A percentile compares a stretch with the other conserved stretches of the same genome.
phyloP scores from a whole-genome alignment of 1,284 basidiomycete species.

The Vanrija sp. region DNA sequence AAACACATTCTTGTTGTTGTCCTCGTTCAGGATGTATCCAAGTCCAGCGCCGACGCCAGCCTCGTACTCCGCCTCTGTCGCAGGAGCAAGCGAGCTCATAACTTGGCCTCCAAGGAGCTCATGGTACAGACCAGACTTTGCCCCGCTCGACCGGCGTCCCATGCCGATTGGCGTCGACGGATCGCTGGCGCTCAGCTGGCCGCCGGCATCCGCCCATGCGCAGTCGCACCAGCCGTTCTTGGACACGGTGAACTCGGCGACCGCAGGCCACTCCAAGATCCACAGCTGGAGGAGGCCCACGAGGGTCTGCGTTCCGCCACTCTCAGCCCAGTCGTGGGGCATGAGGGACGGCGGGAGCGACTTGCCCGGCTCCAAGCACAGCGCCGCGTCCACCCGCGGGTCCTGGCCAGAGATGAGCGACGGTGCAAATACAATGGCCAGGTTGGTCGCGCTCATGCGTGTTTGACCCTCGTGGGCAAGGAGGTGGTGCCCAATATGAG shows the following conservation, averaged over 20 bases:
- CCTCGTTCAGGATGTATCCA: too few relatives aligned
- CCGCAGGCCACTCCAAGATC: conserved; percentile 20
- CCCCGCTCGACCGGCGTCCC: too few relatives aligned
- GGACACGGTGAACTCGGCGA: conserved; percentile 2
- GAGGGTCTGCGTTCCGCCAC: conserved; percentile 18
- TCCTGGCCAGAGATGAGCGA: conserved; percentile 32
- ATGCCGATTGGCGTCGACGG: too few relatives aligned
- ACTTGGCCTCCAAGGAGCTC: too few relatives aligned
- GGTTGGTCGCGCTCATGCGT: conserved; percentile 29
- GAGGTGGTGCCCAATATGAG: conserved; percentile 24
- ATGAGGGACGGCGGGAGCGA: conserved; percentile 7
- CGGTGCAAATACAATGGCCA: conserved; percentile 39
- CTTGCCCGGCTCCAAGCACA: conserved; percentile 33
- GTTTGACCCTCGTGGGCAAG: conserved; percentile 19
- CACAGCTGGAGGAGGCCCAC: conserved; percentile 36
- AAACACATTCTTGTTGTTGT: too few relatives aligned
- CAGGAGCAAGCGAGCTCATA: too few relatives aligned
- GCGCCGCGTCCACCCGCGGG: conserved; percentile 31
- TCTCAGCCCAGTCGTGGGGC: background rate
- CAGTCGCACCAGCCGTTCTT: background rate
- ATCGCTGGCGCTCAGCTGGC: too few relatives aligned
- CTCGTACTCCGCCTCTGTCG: too few relatives aligned
- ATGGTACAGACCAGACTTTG: too few relatives aligned
- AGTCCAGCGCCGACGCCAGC: too few relatives aligned
- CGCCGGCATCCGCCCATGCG: background rate